Evolutionary conservation across 306 rosid species (phyloP).

Genomic region (Dalbergia oliveri): DNA sequence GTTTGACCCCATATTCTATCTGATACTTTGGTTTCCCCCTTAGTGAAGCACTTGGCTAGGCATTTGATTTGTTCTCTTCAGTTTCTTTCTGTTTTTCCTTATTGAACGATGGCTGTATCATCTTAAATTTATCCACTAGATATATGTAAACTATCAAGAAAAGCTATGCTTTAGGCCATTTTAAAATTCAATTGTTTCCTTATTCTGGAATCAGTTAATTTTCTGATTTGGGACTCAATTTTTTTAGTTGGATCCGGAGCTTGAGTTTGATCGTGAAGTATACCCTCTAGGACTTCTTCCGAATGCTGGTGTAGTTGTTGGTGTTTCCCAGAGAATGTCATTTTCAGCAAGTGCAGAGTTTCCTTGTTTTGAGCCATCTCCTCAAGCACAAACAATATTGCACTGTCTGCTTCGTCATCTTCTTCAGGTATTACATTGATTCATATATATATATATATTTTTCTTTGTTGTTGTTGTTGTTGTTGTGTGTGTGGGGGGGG

Average conservation of each 20-base stretch:
- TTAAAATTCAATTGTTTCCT: constrained; percentile 36
- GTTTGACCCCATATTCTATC: constrained; percentile 37
- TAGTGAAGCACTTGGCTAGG: constrained; percentile 18
- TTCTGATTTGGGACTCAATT: constrained; percentile 43
- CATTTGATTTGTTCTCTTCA: constrained; percentile 4
- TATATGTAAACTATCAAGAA: constrained; percentile 20
- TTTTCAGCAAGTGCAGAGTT: constrained; percentile 95
- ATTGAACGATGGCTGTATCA: constrained; percentile 14
- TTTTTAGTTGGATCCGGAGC: constrained; percentile 95
- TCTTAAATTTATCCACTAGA: constrained; percentile 42
- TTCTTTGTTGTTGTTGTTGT: too few relatives aligned
- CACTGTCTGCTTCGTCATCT: constrained; percentile 96
- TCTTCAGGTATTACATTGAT: constrained; percentile 79
- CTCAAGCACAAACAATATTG: constrained; percentile 97
- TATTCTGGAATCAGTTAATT: constrained; percentile 38
- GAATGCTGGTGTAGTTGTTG: constrained; percentile 94
- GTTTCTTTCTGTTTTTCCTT: neutral
- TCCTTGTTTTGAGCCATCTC: constrained; percentile 99
- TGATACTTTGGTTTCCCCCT: neutral
- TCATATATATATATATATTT: neutral
- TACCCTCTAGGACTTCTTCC: constrained; percentile 98
- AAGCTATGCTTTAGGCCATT: constrained; percentile 6
- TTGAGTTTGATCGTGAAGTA: constrained; percentile 99
- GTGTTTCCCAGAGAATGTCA: constrained; percentile 95
- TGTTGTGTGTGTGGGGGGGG: too few relatives aligned